Base-by-base conservation (phyloP, 2,329 filamentous ascomycete species). In the Phialocephala sp. region DNA sequence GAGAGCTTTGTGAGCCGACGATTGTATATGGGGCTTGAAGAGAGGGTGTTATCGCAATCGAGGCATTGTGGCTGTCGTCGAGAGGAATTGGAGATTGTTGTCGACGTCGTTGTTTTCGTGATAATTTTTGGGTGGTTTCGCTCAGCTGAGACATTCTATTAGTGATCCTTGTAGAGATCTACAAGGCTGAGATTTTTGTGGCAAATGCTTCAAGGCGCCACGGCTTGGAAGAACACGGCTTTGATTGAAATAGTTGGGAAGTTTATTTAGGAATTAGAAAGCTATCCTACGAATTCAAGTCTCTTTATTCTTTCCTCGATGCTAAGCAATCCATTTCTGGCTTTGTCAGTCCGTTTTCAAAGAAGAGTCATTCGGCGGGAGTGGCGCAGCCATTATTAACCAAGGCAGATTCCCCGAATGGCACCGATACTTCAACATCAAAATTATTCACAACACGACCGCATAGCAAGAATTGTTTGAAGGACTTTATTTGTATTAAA, bases 71-170 rank as follows among this genome's bases (percentile, higher is more conserved):
- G 18, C 14, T 35, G 24, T 50, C 2, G 5, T 55, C 60, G 59
- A 58, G 22, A 39, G 47, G 35, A 59, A 43, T 47, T 57, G 47
- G 11, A 36, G 41, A 24, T 41, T 52, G 12, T 64, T 52, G 27
- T 55, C 59, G 39, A 37, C 65, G 41, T 22, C 65, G 61, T 64
- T 67, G 58, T 67, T 67, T 67, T 50, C 65, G 61, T 15, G 65
- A 11, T 37, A 58, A 32, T 54, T 57, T 63, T 55, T 61, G 50
- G 20, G 18, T 5, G 41, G 14, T 35, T 8, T 63, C 62, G 39
- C 27, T 41, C 50, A 60, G 65, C 60, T 63, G 61, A 32, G 65
- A 67, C 65, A 64, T 64, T 62, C 60, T 67, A 3, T 66, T 37
- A 35, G 14, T 15, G 22, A 59, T 62, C 63, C 63, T 41, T 54